Conservation (phyloP, 2,329 filamentous ascomycete species). For the Trichoderma koningii region DNA sequence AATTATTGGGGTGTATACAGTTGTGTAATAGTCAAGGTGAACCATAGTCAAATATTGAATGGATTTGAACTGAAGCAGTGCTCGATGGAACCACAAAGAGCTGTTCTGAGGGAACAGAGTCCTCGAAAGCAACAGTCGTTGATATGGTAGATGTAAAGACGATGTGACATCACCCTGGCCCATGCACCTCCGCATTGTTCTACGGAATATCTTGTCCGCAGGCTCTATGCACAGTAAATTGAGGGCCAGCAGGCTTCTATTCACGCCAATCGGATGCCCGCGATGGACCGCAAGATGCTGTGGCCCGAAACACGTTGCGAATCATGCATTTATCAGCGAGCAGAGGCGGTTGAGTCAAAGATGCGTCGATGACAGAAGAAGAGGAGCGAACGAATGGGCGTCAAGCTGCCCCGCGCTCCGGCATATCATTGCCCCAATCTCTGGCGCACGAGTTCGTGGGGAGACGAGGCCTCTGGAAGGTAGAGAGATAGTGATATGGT, state of each 20-base stretch:
- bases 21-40: too few species aligned
- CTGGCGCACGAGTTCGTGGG: background rate
- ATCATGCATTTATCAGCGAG: constrained; percentile 1
- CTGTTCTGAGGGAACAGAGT: too few species aligned
- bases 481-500: too few species aligned
- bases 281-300: background rate
- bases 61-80: too few species aligned
- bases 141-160: background rate
- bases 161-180: constrained; percentile 11
- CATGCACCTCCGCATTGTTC: background rate
- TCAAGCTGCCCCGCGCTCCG: background rate
- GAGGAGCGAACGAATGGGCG: background rate
- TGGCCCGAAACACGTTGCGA: constrained; percentile 7
- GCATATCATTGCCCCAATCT: background rate
- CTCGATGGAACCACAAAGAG: too few species aligned
- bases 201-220: background rate
- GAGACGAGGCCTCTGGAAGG: background rate
- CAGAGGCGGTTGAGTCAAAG: constrained; percentile 11
- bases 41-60: too few species aligned
- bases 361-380: background rate
- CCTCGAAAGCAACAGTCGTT: too few species aligned
- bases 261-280: background rate
- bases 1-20: too few species aligned
- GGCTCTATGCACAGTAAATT: too few species aligned
- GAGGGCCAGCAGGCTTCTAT: too few species aligned